phyloP scores from a whole-genome alignment of 164 flowering plant genomes.

The Cinnamomum chago region DNA sequence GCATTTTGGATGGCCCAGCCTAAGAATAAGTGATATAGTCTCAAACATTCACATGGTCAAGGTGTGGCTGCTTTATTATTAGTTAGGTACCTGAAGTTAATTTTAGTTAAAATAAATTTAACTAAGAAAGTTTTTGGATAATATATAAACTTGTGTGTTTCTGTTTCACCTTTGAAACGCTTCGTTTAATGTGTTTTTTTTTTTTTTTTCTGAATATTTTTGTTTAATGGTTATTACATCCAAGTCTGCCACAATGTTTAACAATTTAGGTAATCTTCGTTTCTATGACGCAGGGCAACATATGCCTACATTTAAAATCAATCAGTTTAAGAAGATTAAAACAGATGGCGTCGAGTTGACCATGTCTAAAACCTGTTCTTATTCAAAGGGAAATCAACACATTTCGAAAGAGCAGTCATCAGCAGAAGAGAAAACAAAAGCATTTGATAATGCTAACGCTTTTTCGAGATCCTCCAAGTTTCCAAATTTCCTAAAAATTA shows the following conservation, averaged over 20 bases:
- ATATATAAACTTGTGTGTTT: no score
- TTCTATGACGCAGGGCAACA: not conserved
- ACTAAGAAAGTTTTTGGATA: not conserved
- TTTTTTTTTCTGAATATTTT: no score
- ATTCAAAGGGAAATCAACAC: not conserved
- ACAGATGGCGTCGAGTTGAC: not conserved
- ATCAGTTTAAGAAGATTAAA: conserved; percentile 4
- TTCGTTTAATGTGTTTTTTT: no score
- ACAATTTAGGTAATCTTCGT: not conserved
- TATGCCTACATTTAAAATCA: not conserved
- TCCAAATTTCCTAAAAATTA: conserved; percentile 8
- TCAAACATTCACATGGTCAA: not conserved
- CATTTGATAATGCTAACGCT: conserved; percentile 3
- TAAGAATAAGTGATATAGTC: not conserved
- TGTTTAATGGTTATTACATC: not conserved
- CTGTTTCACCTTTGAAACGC: not conserved
- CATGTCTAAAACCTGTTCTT: not conserved
- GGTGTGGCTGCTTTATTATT: no score
- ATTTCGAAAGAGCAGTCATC: not conserved
- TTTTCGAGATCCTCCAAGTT: conserved; percentile 7
- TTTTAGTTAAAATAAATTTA: no score
- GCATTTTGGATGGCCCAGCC: not conserved
- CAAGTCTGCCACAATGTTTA: no score
- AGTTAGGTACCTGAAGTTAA: no score
- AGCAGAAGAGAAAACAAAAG: not conserved